Evolutionary conservation across 257 asterid genomes (phyloP).

Genomic region (Solanum tarapatanum): DNA sequence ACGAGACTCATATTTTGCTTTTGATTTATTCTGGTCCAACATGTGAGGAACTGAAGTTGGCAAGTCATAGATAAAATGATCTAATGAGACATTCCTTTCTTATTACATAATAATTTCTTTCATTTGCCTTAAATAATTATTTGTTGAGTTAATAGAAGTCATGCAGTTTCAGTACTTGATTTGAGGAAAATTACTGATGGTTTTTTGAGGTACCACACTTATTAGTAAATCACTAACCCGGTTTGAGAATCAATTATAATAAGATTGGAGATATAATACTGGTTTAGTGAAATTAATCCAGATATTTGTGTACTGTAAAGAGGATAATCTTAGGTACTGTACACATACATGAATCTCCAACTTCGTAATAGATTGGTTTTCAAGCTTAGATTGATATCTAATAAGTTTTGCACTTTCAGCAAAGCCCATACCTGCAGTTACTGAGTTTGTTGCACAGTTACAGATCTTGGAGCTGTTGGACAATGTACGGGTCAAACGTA

Average conservation of each 20-base stretch:
- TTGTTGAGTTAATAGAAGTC: background rate
- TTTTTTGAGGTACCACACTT: background rate
- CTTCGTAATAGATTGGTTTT: background rate
- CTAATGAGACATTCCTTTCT: background rate
- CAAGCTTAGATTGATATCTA: background rate
- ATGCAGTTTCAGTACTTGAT: background rate
- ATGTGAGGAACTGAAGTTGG: background rate
- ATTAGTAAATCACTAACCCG: background rate
- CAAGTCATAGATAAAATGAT: background rate
- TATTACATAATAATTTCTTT: background rate
- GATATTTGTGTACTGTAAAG: background rate
- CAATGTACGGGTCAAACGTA: conserved; percentile 39
- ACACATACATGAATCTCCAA: background rate
- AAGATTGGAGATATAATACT: background rate
- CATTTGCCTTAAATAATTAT: background rate
- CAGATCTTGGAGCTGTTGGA: conserved; percentile 87
- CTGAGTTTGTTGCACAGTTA: conserved; percentile 77
- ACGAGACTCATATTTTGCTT: background rate
- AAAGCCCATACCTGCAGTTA: conserved; percentile 50
- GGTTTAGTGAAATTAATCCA: conserved; percentile 16
- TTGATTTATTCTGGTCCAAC: background rate
- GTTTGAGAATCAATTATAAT: background rate
- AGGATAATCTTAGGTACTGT: background rate
- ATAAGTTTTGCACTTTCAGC: conserved; percentile 29
- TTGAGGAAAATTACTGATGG: background rate